Conservation (phyloP, 177 flowering plant species). For the Vitis hybrid region DNA sequence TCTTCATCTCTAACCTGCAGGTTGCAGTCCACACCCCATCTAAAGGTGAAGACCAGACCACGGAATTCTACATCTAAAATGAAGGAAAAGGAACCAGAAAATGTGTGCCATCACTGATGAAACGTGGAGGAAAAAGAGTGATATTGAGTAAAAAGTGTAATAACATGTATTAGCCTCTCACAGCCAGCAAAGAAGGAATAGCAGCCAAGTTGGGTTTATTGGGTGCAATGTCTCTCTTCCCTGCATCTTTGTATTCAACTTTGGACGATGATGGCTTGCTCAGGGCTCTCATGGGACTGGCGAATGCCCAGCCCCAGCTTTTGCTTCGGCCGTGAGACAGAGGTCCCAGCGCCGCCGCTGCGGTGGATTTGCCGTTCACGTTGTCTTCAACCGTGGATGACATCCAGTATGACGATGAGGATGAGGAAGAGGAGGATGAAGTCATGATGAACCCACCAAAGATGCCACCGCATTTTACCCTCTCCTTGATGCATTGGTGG, state of each 20-base stretch:
- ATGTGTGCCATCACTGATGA: not conserved
- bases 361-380: conserved; percentile 20
- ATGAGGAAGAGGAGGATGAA: conserved; percentile 62
- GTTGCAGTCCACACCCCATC: too few relatives aligned
- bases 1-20: too few relatives aligned
- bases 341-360: conserved; percentile 7
- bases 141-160: conserved; percentile 3
- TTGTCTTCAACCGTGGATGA: conserved; percentile 34
- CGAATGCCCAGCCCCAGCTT: conserved; percentile 93
- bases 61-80: too few relatives aligned
- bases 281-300: conserved; percentile 88
- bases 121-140: conserved; percentile 1
- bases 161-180: conserved; percentile 34
- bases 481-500: conserved; percentile 56
- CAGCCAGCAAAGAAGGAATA: conserved; percentile 65
- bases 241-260: not conserved
- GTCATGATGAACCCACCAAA: conserved; percentile 71
- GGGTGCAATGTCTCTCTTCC: conserved; percentile 15
- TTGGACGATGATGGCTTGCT: conserved; percentile 21
- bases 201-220: conserved; percentile 48
- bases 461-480: conserved; percentile 85
- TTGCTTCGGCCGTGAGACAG: conserved; percentile 47
- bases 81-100: too few relatives aligned
- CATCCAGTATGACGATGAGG: conserved; percentile 54
- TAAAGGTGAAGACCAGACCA: too few relatives aligned